These are phyloP conservation scores for Nothophaeocryptopus gaeumannii DNA, from an alignment of 2,329 filamentous ascomycete genomes.

Conservation along the genomic window DNA sequence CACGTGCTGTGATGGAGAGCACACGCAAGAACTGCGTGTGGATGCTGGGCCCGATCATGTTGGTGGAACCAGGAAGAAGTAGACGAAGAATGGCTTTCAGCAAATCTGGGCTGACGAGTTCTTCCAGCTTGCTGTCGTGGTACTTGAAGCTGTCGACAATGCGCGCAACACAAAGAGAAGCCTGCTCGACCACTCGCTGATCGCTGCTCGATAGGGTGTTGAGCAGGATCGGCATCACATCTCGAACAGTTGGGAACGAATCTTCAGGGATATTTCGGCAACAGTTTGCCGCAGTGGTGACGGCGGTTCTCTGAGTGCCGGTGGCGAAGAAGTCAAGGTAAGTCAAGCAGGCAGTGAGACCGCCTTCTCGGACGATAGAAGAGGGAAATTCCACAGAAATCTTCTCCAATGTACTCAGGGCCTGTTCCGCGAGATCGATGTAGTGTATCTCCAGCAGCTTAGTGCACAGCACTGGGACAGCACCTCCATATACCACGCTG, in stretches of 20 bases:
- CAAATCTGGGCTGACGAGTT: conserved; percentile 84
- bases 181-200: conserved; percentile 94
- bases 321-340: conserved; percentile 98
- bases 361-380: conserved; percentile 92
- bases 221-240: conserved; percentile 94
- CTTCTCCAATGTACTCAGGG: conserved; percentile 92
- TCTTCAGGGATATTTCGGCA: conserved; percentile 95
- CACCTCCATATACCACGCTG: conserved; percentile 95
- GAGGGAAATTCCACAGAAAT: conserved; percentile 95
- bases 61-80: conserved; percentile 88
- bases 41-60: conserved; percentile 88
- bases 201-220: conserved; percentile 89
- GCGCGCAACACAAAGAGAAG: conserved; percentile 88
- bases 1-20: conserved; percentile 82
- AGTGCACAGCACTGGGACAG: conserved; percentile 89
- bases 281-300: conserved; percentile 96
- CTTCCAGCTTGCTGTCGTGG: conserved; percentile 81
- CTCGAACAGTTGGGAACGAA: conserved; percentile 83
- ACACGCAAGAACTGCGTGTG: conserved; percentile 96
- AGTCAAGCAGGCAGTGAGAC: conserved; percentile 89
- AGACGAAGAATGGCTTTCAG: conserved; percentile 81
- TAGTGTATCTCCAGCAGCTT: conserved; percentile 95
- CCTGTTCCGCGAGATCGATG: conserved; percentile 96
- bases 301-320: conserved; percentile 91
- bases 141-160: conserved; percentile 97